Conservation (phyloP, 2,329 filamentous ascomycete genomes). For the Cordyceps javanica region DNA sequence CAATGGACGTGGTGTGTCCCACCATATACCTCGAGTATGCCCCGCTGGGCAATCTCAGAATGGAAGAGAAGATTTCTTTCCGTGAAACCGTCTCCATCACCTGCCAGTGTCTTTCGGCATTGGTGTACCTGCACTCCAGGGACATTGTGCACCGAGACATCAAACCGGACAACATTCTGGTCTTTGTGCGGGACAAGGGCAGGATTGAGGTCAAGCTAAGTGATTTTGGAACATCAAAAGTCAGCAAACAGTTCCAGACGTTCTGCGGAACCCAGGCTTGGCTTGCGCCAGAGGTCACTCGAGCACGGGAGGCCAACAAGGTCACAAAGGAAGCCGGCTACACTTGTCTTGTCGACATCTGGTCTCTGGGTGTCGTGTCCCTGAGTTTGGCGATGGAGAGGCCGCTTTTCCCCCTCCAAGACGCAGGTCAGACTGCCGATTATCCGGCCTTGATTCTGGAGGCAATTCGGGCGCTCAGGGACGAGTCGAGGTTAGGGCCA, state of each 20-base stretch:
- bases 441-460: too few species aligned
- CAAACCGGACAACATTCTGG: not conserved
- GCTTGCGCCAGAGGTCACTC: not conserved
- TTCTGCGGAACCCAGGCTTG: not conserved
- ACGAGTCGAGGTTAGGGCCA: too few species aligned
- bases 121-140: not conserved
- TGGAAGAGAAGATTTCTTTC: too few species aligned
- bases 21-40: not conserved
- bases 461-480: too few species aligned
- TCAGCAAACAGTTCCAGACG: not conserved
- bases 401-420: too few species aligned
- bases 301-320: too few species aligned
- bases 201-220: not conserved
- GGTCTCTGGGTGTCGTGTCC: too few species aligned
- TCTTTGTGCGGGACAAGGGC: not conserved
- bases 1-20: not conserved
- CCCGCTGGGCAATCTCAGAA: not conserved
- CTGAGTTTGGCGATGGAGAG: too few species aligned
- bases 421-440: too few species aligned
- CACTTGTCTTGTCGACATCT: too few species aligned
- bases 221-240: not conserved
- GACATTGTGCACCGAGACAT: not conserved
- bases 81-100: not conserved
- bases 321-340: too few species aligned
- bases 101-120: not conserved